Conservation (phyloP, 2,329 filamentous ascomycete genomes). For the Exophiala sp. region DNA sequence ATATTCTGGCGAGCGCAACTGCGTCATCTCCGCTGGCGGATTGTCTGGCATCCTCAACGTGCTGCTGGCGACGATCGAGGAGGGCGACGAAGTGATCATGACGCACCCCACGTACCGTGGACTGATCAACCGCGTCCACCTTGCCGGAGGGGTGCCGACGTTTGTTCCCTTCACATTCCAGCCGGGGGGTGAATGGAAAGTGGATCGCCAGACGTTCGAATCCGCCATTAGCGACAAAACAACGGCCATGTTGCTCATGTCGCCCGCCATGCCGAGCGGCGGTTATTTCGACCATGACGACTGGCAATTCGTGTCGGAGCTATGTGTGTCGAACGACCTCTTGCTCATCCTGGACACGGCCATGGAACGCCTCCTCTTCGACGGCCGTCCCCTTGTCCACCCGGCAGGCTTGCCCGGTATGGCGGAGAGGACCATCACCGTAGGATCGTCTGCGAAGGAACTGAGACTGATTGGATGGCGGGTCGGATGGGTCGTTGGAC, state of each 20-base stretch:
- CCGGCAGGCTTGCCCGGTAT: conserved; percentile 13
- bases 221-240: conserved; percentile 3
- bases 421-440: conserved; percentile 11
- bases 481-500: conserved; percentile 18
- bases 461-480: conserved; percentile 20
- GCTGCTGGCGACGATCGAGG: conserved; percentile 14
- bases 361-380: conserved; percentile 19
- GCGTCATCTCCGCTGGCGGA: conserved; percentile 14
- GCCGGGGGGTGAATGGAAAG: conserved; percentile 7
- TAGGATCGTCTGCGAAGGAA: conserved; percentile 17
- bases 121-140: conserved; percentile 13
- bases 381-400: conserved; percentile 5
- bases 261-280: conserved; percentile 15
- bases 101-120: conserved; percentile 12
- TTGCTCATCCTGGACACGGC: conserved; percentile 14
- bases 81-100: conserved; percentile 15
- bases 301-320: conserved; percentile 10
- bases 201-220: conserved; percentile 8
- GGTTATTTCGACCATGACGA: conserved; percentile 7
- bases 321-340: conserved; percentile 14
- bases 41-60: conserved; percentile 15
- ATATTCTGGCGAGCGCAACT: conserved; percentile 13
- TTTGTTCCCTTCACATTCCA: conserved; percentile 12
- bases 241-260: conserved; percentile 15
- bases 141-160: conserved; percentile 12